These are phyloP conservation scores for Limtongia smithiae DNA, from an alignment of 805 yeast genomes.

Conservation along the genomic window DNA sequence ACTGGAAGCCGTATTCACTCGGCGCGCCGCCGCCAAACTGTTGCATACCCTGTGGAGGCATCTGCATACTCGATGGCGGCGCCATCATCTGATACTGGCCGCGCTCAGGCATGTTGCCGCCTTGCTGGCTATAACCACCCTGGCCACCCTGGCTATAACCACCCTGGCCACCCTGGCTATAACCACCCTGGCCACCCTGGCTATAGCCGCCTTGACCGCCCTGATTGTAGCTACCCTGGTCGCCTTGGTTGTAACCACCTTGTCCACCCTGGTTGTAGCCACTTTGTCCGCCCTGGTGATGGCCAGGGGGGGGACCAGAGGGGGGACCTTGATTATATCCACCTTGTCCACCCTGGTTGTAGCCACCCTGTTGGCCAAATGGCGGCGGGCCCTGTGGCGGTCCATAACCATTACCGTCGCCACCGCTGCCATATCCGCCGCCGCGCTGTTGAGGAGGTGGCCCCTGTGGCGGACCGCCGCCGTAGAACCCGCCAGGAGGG, in stretches of 20 bases:
- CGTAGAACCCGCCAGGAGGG: conserved; percentile 31
- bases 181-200: conserved; percentile 7
- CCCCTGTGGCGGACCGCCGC: not conserved
- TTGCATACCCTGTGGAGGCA: conserved; percentile 35
- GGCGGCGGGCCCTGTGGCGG: not conserved
- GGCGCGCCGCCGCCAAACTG: conserved; percentile 35
- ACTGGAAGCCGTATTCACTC: conserved; percentile 46
- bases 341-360: conserved; percentile 2
- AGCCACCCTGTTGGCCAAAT: conserved; percentile 4
- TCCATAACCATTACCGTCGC: not conserved
- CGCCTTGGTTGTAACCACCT: not conserved
- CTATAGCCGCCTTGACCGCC: not conserved
- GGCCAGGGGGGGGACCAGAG: not conserved
- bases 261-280: not conserved
- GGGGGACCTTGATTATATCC: no score
- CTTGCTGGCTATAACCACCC: conserved; percentile 5
- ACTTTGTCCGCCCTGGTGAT: no score
- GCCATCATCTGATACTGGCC: conserved; percentile 9
- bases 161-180: not conserved
- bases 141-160: not conserved
- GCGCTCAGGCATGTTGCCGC: not conserved
- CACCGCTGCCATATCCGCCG: conserved; percentile 16
- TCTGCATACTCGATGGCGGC: conserved; percentile 15
- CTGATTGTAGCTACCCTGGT: not conserved
- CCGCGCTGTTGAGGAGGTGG: conserved; percentile 12